These are phyloP conservation scores for Paecilomyces dactylethromorphus DNA, from an alignment of 2,329 filamentous ascomycete species.

Conservation along the genomic window DNA sequence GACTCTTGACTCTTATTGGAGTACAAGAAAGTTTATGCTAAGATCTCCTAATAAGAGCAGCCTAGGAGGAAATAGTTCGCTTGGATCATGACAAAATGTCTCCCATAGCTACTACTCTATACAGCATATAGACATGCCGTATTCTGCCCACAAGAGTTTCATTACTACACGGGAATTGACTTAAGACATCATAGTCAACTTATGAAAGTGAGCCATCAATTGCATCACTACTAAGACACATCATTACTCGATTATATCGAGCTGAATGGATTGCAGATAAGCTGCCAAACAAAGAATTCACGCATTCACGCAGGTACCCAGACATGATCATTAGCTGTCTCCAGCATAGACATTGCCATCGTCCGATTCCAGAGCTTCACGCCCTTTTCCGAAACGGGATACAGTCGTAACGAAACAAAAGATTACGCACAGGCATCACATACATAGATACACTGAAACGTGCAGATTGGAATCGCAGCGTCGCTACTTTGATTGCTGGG, in stretches of 20 bases:
- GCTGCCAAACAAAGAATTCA: background rate
- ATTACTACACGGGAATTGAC: background rate
- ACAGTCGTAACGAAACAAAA: background rate
- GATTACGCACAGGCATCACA: background rate
- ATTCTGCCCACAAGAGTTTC: background rate
- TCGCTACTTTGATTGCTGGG: constrained; percentile 13
- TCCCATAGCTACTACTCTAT: too few relatives aligned
- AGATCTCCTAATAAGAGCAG: too few relatives aligned
- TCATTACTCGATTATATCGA: background rate
- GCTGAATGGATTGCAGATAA: background rate
- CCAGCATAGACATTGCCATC: background rate
- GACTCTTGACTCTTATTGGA: too few relatives aligned
- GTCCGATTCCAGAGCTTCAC: background rate
- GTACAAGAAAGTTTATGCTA: too few relatives aligned
- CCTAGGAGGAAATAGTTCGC: too few relatives aligned
- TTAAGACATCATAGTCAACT: background rate
- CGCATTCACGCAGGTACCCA: background rate
- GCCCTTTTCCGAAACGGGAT: background rate
- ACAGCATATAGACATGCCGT: background rate
- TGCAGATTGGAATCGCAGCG: background rate
- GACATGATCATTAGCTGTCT: background rate
- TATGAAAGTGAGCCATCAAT: background rate
- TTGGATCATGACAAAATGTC: too few relatives aligned
- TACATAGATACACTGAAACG: background rate
- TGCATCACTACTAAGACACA: background rate